Evolutionary conservation across 768 basidiomycete genomes (phyloP).

Genomic region (Trametes villosa): DNA sequence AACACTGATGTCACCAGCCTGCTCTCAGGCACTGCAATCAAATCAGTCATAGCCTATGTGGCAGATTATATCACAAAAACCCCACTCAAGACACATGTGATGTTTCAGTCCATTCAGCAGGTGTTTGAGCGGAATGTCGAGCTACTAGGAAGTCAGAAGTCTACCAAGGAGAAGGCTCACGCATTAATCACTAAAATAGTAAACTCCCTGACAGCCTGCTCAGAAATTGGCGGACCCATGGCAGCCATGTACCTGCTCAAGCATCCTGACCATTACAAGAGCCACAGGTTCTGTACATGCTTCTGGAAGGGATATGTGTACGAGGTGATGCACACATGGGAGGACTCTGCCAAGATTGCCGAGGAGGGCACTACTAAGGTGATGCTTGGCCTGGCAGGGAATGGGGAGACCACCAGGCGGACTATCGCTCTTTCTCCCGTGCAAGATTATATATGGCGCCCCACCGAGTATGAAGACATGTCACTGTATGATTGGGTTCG

Average conservation of each 20-base stretch:
- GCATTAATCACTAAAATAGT: slow-evolving; percentile 6
- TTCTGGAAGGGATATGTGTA: slow-evolving; percentile 16
- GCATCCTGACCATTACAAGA: slow-evolving; percentile 25
- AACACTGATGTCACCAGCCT: too few species aligned
- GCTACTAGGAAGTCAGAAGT: background rate
- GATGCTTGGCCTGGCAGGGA: slow-evolving; percentile 5
- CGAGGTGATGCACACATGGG: too few species aligned
- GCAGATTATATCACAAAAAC: slow-evolving; percentile 5
- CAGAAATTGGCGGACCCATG: too few species aligned
- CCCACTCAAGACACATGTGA: background rate
- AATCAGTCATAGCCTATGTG: too few species aligned
- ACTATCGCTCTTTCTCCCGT: slow-evolving; percentile 11
- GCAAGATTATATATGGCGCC: too few species aligned
- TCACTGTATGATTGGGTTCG: background rate
- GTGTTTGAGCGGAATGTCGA: background rate
- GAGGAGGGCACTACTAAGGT: slow-evolving; percentile 1
- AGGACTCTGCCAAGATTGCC: too few species aligned
- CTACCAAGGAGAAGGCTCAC: background rate
- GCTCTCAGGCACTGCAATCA: too few species aligned
- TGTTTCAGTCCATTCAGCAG: slow-evolving; percentile 1
- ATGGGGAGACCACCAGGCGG: background rate
- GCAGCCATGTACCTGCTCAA: slow-evolving; percentile 19
- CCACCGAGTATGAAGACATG: slow-evolving; percentile 4
- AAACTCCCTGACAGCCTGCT: too few species aligned
- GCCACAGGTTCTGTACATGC: slow-evolving; percentile 14